Evolutionary conservation across 139 green algal species (phyloP), one percentile per base, ranked within the genome.

Genomic region (Coelastrella sp.): DNA sequence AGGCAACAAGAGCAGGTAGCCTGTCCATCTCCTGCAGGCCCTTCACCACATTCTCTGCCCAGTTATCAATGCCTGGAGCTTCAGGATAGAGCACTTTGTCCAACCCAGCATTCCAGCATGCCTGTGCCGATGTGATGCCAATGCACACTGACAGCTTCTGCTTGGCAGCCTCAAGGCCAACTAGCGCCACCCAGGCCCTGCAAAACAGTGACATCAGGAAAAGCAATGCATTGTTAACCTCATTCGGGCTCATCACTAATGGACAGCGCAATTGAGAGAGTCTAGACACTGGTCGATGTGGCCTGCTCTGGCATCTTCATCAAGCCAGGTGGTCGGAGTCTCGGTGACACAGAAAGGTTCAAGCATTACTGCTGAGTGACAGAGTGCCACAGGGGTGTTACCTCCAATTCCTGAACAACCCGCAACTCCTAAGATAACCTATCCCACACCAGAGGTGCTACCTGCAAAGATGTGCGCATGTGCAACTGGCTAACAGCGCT

Each of bases 101-200:
- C 92, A 95, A 66, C 88, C 97, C 92, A 75, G 91, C 90, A 78
- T 90, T 79, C 89, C 80, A 25, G 92, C 96, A 89, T 4, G 96
- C 96, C 12, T 87, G 81, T 0, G 95, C 97, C 4, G 95, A 96
- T 11, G 97, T 99, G 72, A 87, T 92, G 24, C 97, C 97, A 75
- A 99, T 99, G 93, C 96, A 98, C 8, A 96, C 90, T 56, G 78
- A 75, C 81, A 92, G 70, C 90, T 90, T 91, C 14, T 49, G 17
- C 63, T 92, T 84, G 1, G 92, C 92, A 0, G 82, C 72, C 74
- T 94, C 78, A 22, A 92, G 78, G 17, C 93, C 95, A 17, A 93
- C 94, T 82, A 97, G 83, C 49, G 89, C 85, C 66, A 97, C 92
- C 97, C 97, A 99, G 0, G 97, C 96, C 91, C 92, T 96, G 89